These are phyloP conservation scores for Cytospora chrysosperma DNA, from an alignment of 2,329 filamentous ascomycete genomes.

Conservation along the genomic window DNA sequence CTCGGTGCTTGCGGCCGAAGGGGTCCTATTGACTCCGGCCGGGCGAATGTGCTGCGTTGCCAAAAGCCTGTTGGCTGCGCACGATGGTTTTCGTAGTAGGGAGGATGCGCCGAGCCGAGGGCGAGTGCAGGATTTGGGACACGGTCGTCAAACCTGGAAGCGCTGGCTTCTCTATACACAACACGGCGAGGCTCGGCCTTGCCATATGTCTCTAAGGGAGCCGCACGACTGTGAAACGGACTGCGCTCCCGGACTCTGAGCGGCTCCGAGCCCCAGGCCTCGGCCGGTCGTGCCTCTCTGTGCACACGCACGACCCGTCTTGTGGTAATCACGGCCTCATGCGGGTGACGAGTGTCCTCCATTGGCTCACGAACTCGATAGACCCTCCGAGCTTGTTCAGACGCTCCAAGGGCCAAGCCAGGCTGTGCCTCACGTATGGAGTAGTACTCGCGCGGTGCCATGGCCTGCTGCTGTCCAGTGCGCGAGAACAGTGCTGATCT, in stretches of 20 bases:
- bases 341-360: neutral
- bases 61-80: slow-evolving; percentile 2
- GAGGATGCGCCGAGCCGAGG: slow-evolving; percentile 6
- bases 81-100: slow-evolving; percentile 11
- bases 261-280: slow-evolving; percentile 3
- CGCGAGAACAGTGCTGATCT: slow-evolving; percentile 1
- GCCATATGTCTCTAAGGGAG: neutral
- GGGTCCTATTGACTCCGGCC: neutral
- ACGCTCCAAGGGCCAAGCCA: neutral
- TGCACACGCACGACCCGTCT: slow-evolving; percentile 19
- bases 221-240: slow-evolving; percentile 6
- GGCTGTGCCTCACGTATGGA: slow-evolving; percentile 5
- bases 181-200: slow-evolving; percentile 7
- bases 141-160: slow-evolving; percentile 3
- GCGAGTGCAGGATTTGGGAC: neutral
- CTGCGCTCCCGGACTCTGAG: slow-evolving; percentile 12
- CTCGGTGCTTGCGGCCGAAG: neutral
- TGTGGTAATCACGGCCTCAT: neutral
- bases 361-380: slow-evolving; percentile 21
- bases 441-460: slow-evolving; percentile 3
- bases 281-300: slow-evolving; percentile 8
- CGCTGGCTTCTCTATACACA: slow-evolving; percentile 19
- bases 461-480: neutral
- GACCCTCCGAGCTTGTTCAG: slow-evolving; percentile 12
- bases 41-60: slow-evolving; percentile 9